Percentiles rank a stretch among this genome's conserved stretches.
These are phyloP conservation scores for Globisporangium carolinianum DNA, from an alignment of 352 stramenopile genomes.

Conservation along the genomic window DNA sequence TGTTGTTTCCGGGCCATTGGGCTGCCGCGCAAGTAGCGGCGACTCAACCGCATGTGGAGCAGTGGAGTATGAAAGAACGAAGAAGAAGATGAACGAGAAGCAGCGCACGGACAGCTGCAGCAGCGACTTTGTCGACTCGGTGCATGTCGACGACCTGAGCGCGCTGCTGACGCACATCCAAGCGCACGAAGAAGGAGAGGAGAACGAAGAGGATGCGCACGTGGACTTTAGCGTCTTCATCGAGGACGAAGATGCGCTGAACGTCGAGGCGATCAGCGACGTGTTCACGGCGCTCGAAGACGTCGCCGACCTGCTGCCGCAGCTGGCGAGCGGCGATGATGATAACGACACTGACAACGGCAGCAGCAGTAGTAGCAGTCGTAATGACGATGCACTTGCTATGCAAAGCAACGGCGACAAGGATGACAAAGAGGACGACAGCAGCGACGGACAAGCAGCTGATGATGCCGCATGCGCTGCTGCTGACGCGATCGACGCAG, in stretches of 20 bases:
- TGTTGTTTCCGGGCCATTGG: conserved; percentile 4
- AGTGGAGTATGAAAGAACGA: conserved; percentile 11
- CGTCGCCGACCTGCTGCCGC: background rate
- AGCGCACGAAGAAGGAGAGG: conserved; percentile 22
- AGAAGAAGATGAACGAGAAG: conserved; percentile 17
- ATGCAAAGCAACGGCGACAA: conserved; percentile 8
- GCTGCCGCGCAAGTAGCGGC: conserved; percentile 7
- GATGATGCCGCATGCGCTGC: background rate
- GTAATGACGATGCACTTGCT: background rate
- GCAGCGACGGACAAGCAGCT: conserved; percentile 13
- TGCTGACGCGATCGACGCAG: background rate
- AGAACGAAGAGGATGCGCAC: background rate
- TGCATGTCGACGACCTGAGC: conserved; percentile 44
- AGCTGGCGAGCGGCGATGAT: background rate
- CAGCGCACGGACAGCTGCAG: background rate
- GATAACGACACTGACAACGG: too few species aligned
- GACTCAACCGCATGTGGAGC: conserved; percentile 1
- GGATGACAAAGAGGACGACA: conserved; percentile 21
- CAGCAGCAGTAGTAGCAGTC: background rate
- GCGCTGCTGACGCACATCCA: conserved; percentile 51
- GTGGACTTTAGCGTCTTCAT: conserved; percentile 45
- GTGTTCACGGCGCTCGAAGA: conserved; percentile 36
- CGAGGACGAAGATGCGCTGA: conserved; percentile 41
- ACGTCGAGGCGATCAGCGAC: conserved; percentile 53
- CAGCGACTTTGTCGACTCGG: conserved; percentile 25